Evolutionary conservation across 768 basidiomycete species (phyloP), one percentile per base, ranked within the genome.

Genomic region (Mycena sanguinolenta): DNA sequence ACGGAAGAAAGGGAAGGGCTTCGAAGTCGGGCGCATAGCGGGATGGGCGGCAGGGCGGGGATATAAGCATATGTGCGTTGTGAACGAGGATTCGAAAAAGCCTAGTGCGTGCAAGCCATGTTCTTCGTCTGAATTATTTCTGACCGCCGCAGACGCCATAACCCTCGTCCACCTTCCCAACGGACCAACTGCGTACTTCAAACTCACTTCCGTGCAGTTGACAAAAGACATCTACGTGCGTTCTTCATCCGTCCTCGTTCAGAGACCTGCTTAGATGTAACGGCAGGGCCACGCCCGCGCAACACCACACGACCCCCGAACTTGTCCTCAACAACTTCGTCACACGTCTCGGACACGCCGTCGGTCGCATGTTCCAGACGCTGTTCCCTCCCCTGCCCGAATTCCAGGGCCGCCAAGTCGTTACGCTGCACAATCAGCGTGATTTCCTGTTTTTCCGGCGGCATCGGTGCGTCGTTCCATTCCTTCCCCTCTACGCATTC

Each of bases 381-480:
- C 88, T 96, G 25, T 99, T 98, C 83, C 98, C 98, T 21, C 96
- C 95, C 9, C 84, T 97, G 71, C 96, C 96, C 0, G 95, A 98
- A 78, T 98, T 98, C 77, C 92, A 96, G 81, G 98, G 98, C 38
- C 85, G 98, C 34, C 98, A 99, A 80, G 97, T 98, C 13, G 97
- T 99, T 16, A 98, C 97, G 3, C 85, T 99, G 23, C 98, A 99
- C 78, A 98, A 98, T 77, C 96, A 98, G 79, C 90, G 98, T 55
- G 98, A 99, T 83, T 99, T 99, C 82, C 82, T 99, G 66, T 99
- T 99, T 84, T 97, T 99, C 85, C 85, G 98, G 72, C 86, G 98
- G 67, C 98, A 99, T 84, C 89, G 98, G 91, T 97, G 69, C 61
- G 89, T 77, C 36, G 4, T 52, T 59, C 67, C 70, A 69, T 72